These are phyloP conservation scores for Leccinum laetum DNA, from an alignment of 1,284 basidiomycete genomes.

Conservation along the genomic window DNA sequence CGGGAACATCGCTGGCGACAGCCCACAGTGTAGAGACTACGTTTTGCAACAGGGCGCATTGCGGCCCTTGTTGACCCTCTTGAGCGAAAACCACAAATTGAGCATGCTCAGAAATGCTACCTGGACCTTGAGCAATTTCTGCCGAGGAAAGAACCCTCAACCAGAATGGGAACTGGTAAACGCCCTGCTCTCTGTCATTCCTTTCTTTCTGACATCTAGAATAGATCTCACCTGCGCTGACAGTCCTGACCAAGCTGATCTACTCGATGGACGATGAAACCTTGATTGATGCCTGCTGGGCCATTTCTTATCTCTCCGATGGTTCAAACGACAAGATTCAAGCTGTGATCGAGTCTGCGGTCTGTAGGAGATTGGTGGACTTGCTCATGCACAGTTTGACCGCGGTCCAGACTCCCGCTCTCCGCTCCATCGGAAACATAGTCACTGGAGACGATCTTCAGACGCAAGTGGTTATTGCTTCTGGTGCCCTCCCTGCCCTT, in stretches of 20 bases:
- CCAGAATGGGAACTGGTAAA: constrained; percentile 92
- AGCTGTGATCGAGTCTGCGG: constrained; percentile 98
- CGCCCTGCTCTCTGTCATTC: constrained; percentile 5
- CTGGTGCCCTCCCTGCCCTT: constrained; percentile 92
- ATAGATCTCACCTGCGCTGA: constrained; percentile 95
- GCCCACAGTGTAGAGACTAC: constrained; percentile 91
- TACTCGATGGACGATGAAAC: constrained; percentile 99
- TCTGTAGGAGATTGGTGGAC: constrained; percentile 97
- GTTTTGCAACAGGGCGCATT: constrained; percentile 80
- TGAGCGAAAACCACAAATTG: constrained; percentile 91
- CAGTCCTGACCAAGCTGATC: constrained; percentile 96
- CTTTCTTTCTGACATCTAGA: constrained; percentile 14
- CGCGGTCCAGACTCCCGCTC: constrained; percentile 97
- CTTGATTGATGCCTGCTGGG: constrained; percentile 99
- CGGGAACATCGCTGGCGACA: constrained; percentile 96
- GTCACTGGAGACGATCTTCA: constrained; percentile 99
- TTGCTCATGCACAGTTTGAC: constrained; percentile 97
- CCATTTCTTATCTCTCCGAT: constrained; percentile 99
- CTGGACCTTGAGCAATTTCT: constrained; percentile 99
- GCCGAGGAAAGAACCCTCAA: constrained; percentile 94
- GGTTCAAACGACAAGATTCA: constrained; percentile 99
- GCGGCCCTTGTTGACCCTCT: constrained; percentile 66
- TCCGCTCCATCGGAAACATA: constrained; percentile 98
- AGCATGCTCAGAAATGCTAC: constrained; percentile 98
- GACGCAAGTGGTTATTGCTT: constrained; percentile 98